Base-by-base conservation (phyloP, 2,329 filamentous ascomycete species). In the Plectosphaerella sp. region DNA sequence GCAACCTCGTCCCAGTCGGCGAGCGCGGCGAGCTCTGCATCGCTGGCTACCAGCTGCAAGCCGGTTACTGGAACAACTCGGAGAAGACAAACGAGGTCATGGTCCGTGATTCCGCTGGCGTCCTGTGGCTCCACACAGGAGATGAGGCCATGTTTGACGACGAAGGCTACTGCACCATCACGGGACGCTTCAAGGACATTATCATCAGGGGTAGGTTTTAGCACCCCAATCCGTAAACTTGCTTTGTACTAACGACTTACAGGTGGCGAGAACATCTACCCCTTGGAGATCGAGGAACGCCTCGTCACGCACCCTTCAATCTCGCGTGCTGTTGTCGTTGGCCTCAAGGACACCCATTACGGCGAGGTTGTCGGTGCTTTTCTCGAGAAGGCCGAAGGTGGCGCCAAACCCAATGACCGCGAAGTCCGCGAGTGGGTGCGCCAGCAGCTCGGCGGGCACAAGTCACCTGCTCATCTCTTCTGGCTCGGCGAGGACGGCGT, bases 161-260 rank as follows among this genome's bases (percentile, higher is more conserved):
- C 35, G 69, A 82, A 9, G 87, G 86, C 0, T 89, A 88, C 62
- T 89, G 86, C 58, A 77, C 74, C 7, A 90, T 91, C 58, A 91
- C 87, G 0, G 87, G 88, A 1, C 75, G 87, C 18, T 89, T 89
- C 70, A 91, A 91, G 70, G 88, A 91, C 54, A 89, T 91, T 36
- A 89, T 91, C 53, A 91, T 91, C 54, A 75, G 87, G 60, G 87
- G 84, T 76, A 60, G 50, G 71, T 39, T 18, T 36, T 22, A 22
- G 25, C 11, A 33, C 15, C 12, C 10, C 43, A 8, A 6, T 22
- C 22, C 22, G 22, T 4, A 50, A n/a, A 45, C 22, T 48, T 16
- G 37, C 67, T 59, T 37, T 64, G 9, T 20, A 28, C 16, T 43
- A 20, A 15, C 7, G 22, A 36, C 61, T 65, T n/a, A 16, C 47